Evolutionary conservation across 73 alveolate species (phyloP), one percentile per base, ranked within the genome.

Genomic region (Effrenium voratum): DNA sequence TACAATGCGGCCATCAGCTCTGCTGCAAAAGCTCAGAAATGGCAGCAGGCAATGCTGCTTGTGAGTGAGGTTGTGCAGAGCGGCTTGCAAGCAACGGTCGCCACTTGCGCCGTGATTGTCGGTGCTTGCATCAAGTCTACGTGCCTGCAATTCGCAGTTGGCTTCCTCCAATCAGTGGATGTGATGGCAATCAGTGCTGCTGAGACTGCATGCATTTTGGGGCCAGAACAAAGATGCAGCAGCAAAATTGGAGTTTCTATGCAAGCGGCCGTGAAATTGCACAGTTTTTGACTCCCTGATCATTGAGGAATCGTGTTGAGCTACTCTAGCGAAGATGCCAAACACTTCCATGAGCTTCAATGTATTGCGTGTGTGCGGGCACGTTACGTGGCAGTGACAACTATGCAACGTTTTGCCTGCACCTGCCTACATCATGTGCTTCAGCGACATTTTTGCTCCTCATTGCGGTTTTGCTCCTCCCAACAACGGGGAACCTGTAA

Each of bases 1-100:
- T 73, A 40, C 84, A 73, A 73, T 38, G 84, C 84, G 8, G 84
- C 84, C 84, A 38, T 73, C 34, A 73, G 50, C 16, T 73, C 84
- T 2, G 49, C 38, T 5, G 38, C 34, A n/a, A 19, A 34, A 2
- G 26, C 34, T 40, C 13, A 2, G 22, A 49, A 28, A 22, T 73
- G 84, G 84, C 84, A 73, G 52, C 84, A 36, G 55, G 28, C 24
- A 52, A 22, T 73, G 0, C 84, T 8, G 32, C 84, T 73, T 34
- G 34, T 38, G 52, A 30, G 13, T 34, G 10, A 15, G 84, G 26
- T 73, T 34, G 84, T 36, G 63, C 26, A 52, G 19, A 19, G 26
- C 26, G 19, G 19, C 26, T 12, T 52, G 63, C 19, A 12, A 19
- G 26, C 63, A 52, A 19, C 8, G 8, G 19, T 19, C 26, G 63